Conservation (phyloP, 2,329 filamentous ascomycete species). For the Westerdykella ornata region DNA sequence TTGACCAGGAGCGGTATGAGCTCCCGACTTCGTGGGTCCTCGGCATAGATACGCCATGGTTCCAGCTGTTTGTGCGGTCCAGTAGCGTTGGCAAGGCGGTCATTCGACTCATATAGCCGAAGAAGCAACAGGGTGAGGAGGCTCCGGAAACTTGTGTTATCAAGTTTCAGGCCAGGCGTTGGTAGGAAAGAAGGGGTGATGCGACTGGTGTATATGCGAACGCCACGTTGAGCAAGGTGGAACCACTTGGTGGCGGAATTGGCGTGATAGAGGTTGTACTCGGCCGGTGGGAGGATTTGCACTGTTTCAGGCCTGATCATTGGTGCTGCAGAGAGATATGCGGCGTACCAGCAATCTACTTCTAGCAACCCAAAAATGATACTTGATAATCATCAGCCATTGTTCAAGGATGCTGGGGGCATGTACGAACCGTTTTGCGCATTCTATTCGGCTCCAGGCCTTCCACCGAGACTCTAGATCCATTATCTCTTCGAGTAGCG, state of each 20-base stretch:
- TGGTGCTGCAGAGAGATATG: conserved; percentile 43
- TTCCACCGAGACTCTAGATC: conserved; percentile 47
- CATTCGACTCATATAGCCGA: conserved; percentile 31
- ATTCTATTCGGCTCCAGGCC: conserved; percentile 49
- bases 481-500: conserved; percentile 41
- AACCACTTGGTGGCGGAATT: conserved; percentile 32
- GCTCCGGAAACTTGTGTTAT: conserved; percentile 24
- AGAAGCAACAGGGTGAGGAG: conserved; percentile 29
- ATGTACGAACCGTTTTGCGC: conserved; percentile 38
- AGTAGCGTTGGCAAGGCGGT: conserved; percentile 24
- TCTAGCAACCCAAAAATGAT: conserved; percentile 45
- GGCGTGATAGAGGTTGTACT: conserved; percentile 42
- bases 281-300: conserved; percentile 43
- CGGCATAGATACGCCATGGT: conserved; percentile 41
- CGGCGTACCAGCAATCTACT: conserved; percentile 45
- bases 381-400: conserved; percentile 11
- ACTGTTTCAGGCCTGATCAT: conserved; percentile 44
- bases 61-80: conserved; percentile 26
- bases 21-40: conserved; percentile 42
- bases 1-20: conserved; percentile 35
- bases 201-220: conserved; percentile 23
- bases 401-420: not conserved
- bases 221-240: conserved; percentile 25
- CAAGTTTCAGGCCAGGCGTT: conserved; percentile 28
- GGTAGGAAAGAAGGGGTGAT: conserved; percentile 32